These are phyloP conservation scores for Phytophthora pinifolia DNA, from an alignment of 352 stramenopile genomes.

Conservation along the genomic window DNA sequence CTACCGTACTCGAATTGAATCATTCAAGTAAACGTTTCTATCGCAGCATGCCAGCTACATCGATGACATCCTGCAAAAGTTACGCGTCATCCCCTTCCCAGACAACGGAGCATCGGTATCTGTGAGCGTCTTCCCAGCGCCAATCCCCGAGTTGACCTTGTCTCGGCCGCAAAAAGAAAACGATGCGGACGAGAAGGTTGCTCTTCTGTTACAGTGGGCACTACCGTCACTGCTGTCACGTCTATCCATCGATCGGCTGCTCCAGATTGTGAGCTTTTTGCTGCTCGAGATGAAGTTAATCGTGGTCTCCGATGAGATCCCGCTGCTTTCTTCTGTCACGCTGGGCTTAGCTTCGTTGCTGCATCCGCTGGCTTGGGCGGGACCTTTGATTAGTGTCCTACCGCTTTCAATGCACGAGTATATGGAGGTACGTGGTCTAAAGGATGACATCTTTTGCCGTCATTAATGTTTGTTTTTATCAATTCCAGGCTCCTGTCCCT, in stretches of 20 bases:
- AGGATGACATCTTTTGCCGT: background rate
- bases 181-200: slow-evolving; percentile 38
- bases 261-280: slow-evolving; percentile 45
- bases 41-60: slow-evolving; percentile 42
- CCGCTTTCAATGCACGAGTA: slow-evolving; percentile 54
- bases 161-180: slow-evolving; percentile 34
- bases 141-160: slow-evolving; percentile 24
- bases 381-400: slow-evolving; percentile 51
- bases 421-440: slow-evolving; percentile 39
- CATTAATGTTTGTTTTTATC: background rate
- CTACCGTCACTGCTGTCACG: slow-evolving; percentile 35
- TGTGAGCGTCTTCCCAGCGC: slow-evolving; percentile 23
- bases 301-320: slow-evolving; percentile 46
- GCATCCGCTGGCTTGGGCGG: slow-evolving; percentile 49
- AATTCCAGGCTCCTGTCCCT: slow-evolving; percentile 43
- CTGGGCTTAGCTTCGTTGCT: slow-evolving; percentile 44
- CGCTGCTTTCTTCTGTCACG: slow-evolving; percentile 42
- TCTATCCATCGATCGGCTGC: slow-evolving; percentile 40
- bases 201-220: slow-evolving; percentile 48
- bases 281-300: slow-evolving; percentile 59
- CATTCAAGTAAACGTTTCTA: background rate
- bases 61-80: slow-evolving; percentile 29
- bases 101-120: slow-evolving; percentile 18
- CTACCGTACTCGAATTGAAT: background rate
- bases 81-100: slow-evolving; percentile 26